A percentile compares a stretch with the other conserved stretches of the same genome.
Evolutionary conservation across 495 filamentous ascomycete species (phyloP).

Genomic region (Annulohypoxylon bovei): DNA sequence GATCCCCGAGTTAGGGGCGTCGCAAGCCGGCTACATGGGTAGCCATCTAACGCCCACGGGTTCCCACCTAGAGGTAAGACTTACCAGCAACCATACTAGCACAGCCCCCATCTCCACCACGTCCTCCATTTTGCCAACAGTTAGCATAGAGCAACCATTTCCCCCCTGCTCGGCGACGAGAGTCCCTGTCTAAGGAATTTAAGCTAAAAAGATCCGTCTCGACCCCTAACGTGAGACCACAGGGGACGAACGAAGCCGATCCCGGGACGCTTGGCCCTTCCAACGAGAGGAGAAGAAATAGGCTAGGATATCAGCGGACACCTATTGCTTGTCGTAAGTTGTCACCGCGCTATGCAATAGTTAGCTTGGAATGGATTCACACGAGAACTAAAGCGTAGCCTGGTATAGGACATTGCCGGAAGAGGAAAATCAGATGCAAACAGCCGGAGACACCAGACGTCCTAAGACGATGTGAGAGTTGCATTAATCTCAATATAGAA

Average conservation of each 20-base stretch:
- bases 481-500: conserved; percentile 94
- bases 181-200: conserved; percentile 50
- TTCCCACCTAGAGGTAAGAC: conserved; percentile 53
- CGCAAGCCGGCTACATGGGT: conserved; percentile 53
- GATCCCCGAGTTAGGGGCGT: conserved; percentile 56
- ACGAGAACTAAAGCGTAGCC: conserved; percentile 24
- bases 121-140: conserved; percentile 37
- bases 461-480: conserved; percentile 90
- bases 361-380: conserved; percentile 22
- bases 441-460: conserved; percentile 72
- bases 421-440: conserved; percentile 94
- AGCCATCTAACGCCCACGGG: conserved; percentile 53
- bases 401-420: conserved; percentile 83
- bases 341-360: conserved; percentile 27
- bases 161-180: conserved; percentile 46
- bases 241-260: conserved; percentile 49
- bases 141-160: conserved; percentile 50
- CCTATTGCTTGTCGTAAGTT: conserved; percentile 96
- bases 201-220: conserved; percentile 72
- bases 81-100: conserved; percentile 34
- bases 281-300: conserved; percentile 91
- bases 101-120: conserved; percentile 40
- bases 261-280: conserved; percentile 56
- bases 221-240: conserved; percentile 71
- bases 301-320: conserved; percentile 95